phyloP scores from a whole-genome alignment of 352 stramenopile genomes.

The Phytophthora pini region DNA sequence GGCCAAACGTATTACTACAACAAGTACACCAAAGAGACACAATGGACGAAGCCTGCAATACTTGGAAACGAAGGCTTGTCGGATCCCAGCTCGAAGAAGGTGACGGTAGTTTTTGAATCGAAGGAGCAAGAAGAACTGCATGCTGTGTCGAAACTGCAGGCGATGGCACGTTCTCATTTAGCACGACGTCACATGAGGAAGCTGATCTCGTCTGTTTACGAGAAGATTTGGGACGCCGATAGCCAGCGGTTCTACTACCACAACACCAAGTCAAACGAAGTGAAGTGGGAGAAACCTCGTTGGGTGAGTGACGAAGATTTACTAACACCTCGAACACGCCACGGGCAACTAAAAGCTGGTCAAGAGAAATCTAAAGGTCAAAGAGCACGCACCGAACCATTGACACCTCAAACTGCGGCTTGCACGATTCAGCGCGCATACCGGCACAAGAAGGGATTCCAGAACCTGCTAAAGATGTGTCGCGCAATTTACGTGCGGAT shows the following conservation, averaged over 20 bases:
- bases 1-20: conserved; percentile 86
- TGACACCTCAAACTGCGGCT: conserved; percentile 50
- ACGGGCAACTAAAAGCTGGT: conserved; percentile 10
- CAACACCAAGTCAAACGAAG: conserved; percentile 72
- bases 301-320: conserved; percentile 76
- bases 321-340: conserved; percentile 56
- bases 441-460: conserved; percentile 53
- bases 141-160: conserved; percentile 55
- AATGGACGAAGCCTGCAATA: conserved; percentile 68
- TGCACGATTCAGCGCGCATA: conserved; percentile 67
- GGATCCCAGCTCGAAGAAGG: conserved; percentile 8
- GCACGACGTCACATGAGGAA: conserved; percentile 59
- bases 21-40: conserved; percentile 64
- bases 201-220: conserved; percentile 76
- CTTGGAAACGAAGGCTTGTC: conserved; percentile 40
- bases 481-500: conserved; percentile 73
- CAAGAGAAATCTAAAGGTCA: conserved; percentile 2
- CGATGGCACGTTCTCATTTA: conserved; percentile 58
- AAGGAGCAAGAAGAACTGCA: conserved; percentile 35
- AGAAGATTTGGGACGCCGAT: conserved; percentile 77
- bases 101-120: conserved; percentile 20
- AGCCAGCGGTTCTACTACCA: conserved; percentile 78
- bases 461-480: conserved; percentile 49
- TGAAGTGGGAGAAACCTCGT: conserved; percentile 72
- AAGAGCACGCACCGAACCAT: conserved; percentile 5